These are phyloP conservation scores for Hypomontagnella monticulosa DNA, from an alignment of 495 filamentous ascomycete species.

Conservation along the genomic window DNA sequence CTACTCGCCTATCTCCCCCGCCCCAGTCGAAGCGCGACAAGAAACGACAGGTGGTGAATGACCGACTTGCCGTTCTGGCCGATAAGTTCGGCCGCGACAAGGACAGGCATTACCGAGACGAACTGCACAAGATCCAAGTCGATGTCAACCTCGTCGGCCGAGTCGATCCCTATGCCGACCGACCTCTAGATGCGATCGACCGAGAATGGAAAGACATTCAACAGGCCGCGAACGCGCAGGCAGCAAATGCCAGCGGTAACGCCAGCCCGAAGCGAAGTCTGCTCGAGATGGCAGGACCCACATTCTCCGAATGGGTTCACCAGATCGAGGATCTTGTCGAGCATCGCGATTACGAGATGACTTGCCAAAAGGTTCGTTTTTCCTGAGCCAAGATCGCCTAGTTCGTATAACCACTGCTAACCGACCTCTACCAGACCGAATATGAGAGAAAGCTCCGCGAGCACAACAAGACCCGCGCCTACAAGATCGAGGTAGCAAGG, in stretches of 20 bases:
- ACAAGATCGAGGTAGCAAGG: constrained; percentile 76
- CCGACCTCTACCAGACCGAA: constrained; percentile 52
- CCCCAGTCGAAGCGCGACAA: constrained; percentile 88
- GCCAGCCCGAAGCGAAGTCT: constrained; percentile 52
- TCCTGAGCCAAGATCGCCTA: constrained; percentile 1
- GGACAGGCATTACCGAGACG: constrained; percentile 85
- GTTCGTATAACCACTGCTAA: constrained; percentile 27
- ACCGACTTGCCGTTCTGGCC: constrained; percentile 76
- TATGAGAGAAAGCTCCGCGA: constrained; percentile 64
- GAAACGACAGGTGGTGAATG: constrained; percentile 78
- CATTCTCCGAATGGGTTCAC: constrained; percentile 82
- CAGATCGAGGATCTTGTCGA: constrained; percentile 87
- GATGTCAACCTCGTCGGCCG: constrained; percentile 88
- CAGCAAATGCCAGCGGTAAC: constrained; percentile 57
- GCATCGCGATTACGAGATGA: constrained; percentile 79
- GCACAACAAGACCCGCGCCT: constrained; percentile 63
- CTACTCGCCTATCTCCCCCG: constrained; percentile 46
- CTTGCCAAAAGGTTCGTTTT: constrained; percentile 73
- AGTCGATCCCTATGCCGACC: constrained; percentile 78
- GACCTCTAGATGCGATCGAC: constrained; percentile 75
- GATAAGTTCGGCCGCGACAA: constrained; percentile 80
- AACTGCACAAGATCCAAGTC: constrained; percentile 85
- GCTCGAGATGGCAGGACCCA: constrained; percentile 76
- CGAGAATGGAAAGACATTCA: constrained; percentile 71
- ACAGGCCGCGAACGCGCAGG: constrained; percentile 60